Evolutionary conservation across 1,139 yeast genomes (phyloP).

Genomic region (Saccharomyces hybrid): DNA sequence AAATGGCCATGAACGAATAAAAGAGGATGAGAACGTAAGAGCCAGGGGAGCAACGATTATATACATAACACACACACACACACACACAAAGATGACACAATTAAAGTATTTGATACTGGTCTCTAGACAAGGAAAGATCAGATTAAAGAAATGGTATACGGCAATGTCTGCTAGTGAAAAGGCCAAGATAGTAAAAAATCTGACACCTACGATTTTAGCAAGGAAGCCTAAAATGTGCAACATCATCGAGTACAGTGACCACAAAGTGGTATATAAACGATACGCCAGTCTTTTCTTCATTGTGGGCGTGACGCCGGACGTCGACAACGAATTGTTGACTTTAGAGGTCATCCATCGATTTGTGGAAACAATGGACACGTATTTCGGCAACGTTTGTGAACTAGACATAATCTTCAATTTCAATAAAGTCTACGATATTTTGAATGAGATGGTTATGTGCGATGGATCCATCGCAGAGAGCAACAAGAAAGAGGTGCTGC

Average conservation of each 20-base stretch:
- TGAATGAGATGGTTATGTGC: conserved; percentile 76
- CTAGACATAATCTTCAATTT: conserved; percentile 90
- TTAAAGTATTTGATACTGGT: conserved; percentile 70
- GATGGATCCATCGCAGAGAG: conserved; percentile 84
- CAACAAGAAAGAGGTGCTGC: conserved; percentile 69
- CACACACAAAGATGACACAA: conserved; percentile 42
- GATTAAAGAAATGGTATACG: conserved; percentile 89
- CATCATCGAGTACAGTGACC: conserved; percentile 81
- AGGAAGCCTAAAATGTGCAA: conserved; percentile 95
- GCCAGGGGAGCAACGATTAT: too few relatives aligned
- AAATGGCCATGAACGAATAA: not conserved
- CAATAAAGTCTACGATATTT: conserved; percentile 82
- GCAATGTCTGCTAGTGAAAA: conserved; percentile 78
- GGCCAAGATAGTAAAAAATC: conserved; percentile 72
- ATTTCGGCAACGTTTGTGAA: conserved; percentile 95
- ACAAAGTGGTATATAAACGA: conserved; percentile 81
- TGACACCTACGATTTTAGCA: conserved; percentile 74
- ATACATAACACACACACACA: not conserved
- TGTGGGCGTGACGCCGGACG: conserved; percentile 61
- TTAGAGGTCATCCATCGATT: conserved; percentile 85
- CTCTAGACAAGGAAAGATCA: conserved; percentile 90
- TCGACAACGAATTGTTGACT: conserved; percentile 72
- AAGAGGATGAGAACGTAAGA: too few relatives aligned
- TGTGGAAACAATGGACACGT: conserved; percentile 94
- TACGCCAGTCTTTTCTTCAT: conserved; percentile 89